phyloP scores from a whole-genome alignment of 768 basidiomycete species.

The Cyclocybe aegerita region DNA sequence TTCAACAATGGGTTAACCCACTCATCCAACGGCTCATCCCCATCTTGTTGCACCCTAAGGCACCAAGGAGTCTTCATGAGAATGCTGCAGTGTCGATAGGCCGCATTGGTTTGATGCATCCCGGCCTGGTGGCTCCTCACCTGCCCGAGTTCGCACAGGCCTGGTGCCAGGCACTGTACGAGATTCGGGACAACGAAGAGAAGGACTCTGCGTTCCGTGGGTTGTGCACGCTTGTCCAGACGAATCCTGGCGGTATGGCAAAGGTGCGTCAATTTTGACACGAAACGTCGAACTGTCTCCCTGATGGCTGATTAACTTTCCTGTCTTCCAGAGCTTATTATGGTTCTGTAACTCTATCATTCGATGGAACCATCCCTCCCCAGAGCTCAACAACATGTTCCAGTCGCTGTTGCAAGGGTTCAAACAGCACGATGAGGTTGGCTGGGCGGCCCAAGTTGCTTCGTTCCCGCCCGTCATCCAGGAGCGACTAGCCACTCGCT shows the following conservation, averaged over 20 bases:
- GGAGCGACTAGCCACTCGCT: slow-evolving; percentile 82
- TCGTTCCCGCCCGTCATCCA: slow-evolving; percentile 88
- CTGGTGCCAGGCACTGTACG: slow-evolving; percentile 97
- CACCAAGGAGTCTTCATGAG: slow-evolving; percentile 92
- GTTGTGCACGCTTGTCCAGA: slow-evolving; percentile 92
- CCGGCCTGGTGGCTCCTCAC: slow-evolving; percentile 83
- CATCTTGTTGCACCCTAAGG: slow-evolving; percentile 89
- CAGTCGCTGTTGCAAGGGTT: slow-evolving; percentile 84
- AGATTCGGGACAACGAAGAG: slow-evolving; percentile 99
- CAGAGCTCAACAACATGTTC: slow-evolving; percentile 94
- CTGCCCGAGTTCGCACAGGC: slow-evolving; percentile 88
- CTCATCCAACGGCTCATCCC: slow-evolving; percentile 89
- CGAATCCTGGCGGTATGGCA: slow-evolving; percentile 90
- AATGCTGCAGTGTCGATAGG: slow-evolving; percentile 99
- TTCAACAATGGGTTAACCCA: slow-evolving; percentile 88
- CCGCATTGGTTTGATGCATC: slow-evolving; percentile 92
- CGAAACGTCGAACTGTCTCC: neutral
- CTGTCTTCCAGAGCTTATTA: slow-evolving; percentile 66
- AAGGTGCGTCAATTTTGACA: slow-evolving; percentile 56
- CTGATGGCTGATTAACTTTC: neutral
- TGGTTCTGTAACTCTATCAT: slow-evolving; percentile 99
- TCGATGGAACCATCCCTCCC: slow-evolving; percentile 90
- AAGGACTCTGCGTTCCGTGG: slow-evolving; percentile 99
- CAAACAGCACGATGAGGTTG: slow-evolving; percentile 81
- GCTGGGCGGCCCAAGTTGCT: slow-evolving; percentile 83